These are phyloP conservation scores for Solanum hybrid DNA, from an alignment of 305 asterid species.

Conservation along the genomic window DNA sequence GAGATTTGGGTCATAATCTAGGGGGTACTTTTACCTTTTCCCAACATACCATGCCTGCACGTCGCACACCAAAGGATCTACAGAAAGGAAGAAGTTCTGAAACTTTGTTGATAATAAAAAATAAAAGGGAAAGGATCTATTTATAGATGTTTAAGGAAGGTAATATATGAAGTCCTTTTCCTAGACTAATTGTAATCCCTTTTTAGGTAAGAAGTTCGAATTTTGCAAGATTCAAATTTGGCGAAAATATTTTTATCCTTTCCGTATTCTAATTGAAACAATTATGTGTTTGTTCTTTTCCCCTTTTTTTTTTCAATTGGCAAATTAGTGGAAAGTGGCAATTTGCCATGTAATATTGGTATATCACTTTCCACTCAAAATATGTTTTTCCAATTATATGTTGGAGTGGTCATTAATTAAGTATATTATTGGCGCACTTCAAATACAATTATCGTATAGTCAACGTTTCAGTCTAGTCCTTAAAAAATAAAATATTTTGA, in stretches of 20 bases:
- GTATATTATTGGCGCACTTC: background rate
- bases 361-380: background rate
- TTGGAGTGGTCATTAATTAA: background rate
- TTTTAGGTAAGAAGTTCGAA: background rate
- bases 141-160: background rate
- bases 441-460: background rate
- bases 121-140: background rate
- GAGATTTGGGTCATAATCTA: too few species aligned
- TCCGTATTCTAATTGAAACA: background rate
- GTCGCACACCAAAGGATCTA: background rate
- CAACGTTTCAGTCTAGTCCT: background rate
- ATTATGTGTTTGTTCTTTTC: background rate
- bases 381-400: background rate
- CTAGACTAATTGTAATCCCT: background rate
- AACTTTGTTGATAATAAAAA: background rate
- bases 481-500: too few species aligned
- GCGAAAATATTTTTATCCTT: background rate
- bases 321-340: background rate
- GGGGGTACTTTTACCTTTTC: too few species aligned
- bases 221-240: background rate
- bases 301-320: background rate
- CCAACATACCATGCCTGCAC: background rate
- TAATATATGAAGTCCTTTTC: background rate
- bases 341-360: background rate
- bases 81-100: background rate